phyloP scores from a whole-genome alignment of 2,329 filamentous ascomycete genomes.

The Didymella keratinophila region DNA sequence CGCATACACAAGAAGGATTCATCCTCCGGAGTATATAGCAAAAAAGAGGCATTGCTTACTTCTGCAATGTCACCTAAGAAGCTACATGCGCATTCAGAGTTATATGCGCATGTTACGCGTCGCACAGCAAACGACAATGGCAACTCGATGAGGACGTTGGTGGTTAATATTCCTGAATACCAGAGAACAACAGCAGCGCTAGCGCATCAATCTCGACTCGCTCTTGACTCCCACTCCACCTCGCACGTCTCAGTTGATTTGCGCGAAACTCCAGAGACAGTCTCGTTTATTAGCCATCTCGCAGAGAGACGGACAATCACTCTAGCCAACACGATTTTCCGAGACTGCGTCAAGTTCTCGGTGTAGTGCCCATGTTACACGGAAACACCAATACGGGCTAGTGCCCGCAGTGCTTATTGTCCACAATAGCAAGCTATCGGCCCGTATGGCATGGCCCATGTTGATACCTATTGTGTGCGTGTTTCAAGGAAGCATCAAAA shows the following conservation, averaged over 20 bases:
- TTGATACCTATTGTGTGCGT: constrained; percentile 11
- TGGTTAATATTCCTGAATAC: background rate
- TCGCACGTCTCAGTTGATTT: background rate
- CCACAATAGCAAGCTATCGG: constrained; percentile 20
- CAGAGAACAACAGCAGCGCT: constrained; percentile 17
- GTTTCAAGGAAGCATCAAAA: constrained; percentile 15
- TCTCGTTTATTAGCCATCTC: background rate
- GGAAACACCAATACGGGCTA: background rate
- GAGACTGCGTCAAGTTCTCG: background rate
- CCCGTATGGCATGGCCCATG: constrained; percentile 4
- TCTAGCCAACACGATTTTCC: background rate
- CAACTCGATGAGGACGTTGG: background rate
- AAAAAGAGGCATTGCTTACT: constrained; percentile 4
- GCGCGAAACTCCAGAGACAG: background rate
- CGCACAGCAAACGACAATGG: background rate
- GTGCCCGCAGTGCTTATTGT: constrained; percentile 16
- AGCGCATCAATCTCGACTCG: background rate
- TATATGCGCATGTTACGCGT: background rate
- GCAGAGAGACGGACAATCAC: background rate
- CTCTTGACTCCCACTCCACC: background rate
- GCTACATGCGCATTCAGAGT: background rate
- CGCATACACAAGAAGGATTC: background rate
- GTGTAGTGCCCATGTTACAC: constrained; percentile 2
- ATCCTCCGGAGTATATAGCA: constrained; percentile 11
- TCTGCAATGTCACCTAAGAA: background rate